phyloP scores from a whole-genome alignment of 495 filamentous ascomycete genomes.

The Filosporella fistucella region DNA sequence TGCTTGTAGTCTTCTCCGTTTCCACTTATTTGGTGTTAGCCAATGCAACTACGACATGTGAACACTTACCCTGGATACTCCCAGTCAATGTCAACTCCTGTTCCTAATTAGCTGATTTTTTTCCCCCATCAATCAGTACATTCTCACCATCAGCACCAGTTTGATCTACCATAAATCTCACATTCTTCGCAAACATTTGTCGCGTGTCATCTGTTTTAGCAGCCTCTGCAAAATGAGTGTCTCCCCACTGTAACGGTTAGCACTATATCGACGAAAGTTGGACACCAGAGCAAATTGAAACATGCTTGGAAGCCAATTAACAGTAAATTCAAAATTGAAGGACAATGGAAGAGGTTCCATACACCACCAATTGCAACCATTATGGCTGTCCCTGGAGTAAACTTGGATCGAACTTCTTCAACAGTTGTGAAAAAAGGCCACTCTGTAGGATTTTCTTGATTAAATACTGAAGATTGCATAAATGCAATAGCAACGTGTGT shows the following conservation, averaged over 20 bases:
- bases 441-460: constrained; percentile 38
- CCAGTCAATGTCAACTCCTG: constrained; percentile 69
- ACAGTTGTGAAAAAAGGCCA: constrained; percentile 60
- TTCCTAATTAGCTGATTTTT: background rate
- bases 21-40: constrained; percentile 37
- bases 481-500: constrained; percentile 68
- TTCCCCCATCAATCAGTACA: background rate
- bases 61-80: constrained; percentile 62
- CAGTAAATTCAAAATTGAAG: too few relatives aligned
- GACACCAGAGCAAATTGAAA: too few relatives aligned
- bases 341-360: background rate
- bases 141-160: constrained; percentile 55
- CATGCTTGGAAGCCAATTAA: too few relatives aligned
- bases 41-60: background rate
- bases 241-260: constrained; percentile 67
- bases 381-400: constrained; percentile 53
- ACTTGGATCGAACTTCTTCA: constrained; percentile 49
- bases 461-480: constrained; percentile 57
- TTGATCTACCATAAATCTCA: constrained; percentile 55
- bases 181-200: constrained; percentile 56
- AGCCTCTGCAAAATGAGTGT: constrained; percentile 58
- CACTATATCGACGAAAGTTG: too few relatives aligned
- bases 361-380: constrained; percentile 66
- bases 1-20: constrained; percentile 74
- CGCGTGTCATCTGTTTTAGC: constrained; percentile 49